Percentiles rank a stretch among this genome's conserved stretches.
Evolutionary conservation across 176 grass and related monocot genomes (phyloP).

Genomic region (Chrysopogon serrulatus): DNA sequence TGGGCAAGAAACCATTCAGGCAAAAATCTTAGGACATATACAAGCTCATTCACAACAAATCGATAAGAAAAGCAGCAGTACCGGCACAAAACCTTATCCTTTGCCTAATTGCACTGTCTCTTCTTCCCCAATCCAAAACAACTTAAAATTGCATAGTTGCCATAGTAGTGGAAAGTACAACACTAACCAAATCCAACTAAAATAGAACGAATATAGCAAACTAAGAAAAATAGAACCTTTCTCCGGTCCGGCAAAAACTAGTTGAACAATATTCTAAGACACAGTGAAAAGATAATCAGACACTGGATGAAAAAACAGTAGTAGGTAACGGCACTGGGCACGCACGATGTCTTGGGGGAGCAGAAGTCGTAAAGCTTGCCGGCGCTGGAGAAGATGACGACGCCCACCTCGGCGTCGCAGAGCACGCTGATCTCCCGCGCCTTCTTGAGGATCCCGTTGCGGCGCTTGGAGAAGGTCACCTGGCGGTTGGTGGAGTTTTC

Average conservation of each 20-base stretch:
- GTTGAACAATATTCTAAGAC: neutral
- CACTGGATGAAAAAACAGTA: neutral
- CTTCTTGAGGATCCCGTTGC: slow-evolving; percentile 96
- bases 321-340: neutral
- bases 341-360: slow-evolving; percentile 66
- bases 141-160: neutral
- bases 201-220: neutral
- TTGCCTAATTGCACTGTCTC: neutral
- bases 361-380: slow-evolving; percentile 96
- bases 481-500: slow-evolving; percentile 93
- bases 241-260: neutral
- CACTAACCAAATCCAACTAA: neutral
- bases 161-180: neutral
- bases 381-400: slow-evolving; percentile 89
- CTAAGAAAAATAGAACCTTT: neutral
- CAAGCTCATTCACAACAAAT: neutral
- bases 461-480: slow-evolving; percentile 90
- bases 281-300: neutral
- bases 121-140: neutral
- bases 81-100: neutral
- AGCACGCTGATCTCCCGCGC: slow-evolving; percentile 91
- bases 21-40: slow-evolving; percentile 3
- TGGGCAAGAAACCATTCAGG: neutral
- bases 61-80: neutral
- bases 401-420: slow-evolving; percentile 78